Percentiles rank a stretch among this genome's conserved stretches.
phyloP scores from a whole-genome alignment of 2,329 filamentous ascomycete species.

The Plectosphaerella cucumerina region DNA sequence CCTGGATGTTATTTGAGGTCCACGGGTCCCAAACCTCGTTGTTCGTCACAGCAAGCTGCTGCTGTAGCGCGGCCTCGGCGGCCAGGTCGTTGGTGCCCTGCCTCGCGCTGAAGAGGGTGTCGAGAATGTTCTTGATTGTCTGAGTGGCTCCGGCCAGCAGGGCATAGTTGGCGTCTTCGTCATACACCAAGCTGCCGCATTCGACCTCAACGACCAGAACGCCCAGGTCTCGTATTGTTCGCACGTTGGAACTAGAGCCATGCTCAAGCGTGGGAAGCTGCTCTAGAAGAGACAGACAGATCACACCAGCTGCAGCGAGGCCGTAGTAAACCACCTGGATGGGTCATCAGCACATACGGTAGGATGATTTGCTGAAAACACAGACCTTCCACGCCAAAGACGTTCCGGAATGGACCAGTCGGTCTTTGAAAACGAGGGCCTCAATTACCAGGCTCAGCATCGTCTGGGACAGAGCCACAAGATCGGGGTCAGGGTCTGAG shows the following conservation, averaged over 20 bases:
- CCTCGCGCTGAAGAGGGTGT: background rate
- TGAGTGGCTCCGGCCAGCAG: slow-evolving; percentile 13
- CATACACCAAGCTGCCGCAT: slow-evolving; percentile 9
- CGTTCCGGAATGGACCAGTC: slow-evolving; percentile 8
- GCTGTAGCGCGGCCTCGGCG: background rate
- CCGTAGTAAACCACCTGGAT: slow-evolving; percentile 14
- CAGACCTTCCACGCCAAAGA: slow-evolving; percentile 9
- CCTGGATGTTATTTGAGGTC: background rate
- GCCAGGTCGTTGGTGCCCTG: background rate
- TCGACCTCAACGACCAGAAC: slow-evolving; percentile 15
- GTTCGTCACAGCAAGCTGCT: background rate
- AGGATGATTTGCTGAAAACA: background rate
- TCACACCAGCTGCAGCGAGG: slow-evolving; percentile 13
- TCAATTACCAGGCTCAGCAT: slow-evolving; percentile 6
- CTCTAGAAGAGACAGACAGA: slow-evolving; percentile 11
- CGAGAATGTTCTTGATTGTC: slow-evolving; percentile 10
- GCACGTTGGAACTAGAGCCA: slow-evolving; percentile 5
- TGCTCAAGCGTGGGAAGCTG: slow-evolving; percentile 6
- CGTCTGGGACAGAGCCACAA: slow-evolving; percentile 4
- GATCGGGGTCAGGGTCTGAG: slow-evolving; percentile 3
- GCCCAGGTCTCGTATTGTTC: slow-evolving; percentile 10
- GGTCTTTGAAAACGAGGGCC: slow-evolving; percentile 8
- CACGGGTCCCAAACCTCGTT: background rate
- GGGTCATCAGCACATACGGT: background rate
- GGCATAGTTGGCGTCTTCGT: slow-evolving; percentile 15